Evolutionary conservation across 164 flowering plant species (phyloP).

Genomic region (Akebia trifoliata): DNA sequence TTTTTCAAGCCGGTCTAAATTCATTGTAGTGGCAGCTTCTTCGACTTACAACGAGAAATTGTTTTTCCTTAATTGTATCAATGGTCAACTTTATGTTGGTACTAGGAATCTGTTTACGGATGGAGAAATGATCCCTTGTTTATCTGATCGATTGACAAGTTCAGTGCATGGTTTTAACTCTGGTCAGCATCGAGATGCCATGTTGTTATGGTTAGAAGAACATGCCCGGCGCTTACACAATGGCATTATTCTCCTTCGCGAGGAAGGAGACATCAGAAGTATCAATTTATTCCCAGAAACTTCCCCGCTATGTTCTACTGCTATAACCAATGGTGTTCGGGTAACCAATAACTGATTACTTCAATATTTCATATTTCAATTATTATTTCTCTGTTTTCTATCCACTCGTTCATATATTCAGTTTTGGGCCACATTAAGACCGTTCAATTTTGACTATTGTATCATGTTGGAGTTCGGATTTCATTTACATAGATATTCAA

Average conservation of each 20-base stretch:
- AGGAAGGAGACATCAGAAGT: slow-evolving; percentile 29
- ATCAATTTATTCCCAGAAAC: slow-evolving; percentile 68
- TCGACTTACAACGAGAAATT: slow-evolving; percentile 40
- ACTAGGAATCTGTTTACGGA: slow-evolving; percentile 45
- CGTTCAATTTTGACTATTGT: not conserved
- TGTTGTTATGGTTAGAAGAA: slow-evolving; percentile 94
- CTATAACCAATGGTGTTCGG: slow-evolving; percentile 78
- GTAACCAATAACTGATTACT: slow-evolving; percentile 26
- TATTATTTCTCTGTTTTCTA: too few species aligned
- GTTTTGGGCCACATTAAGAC: too few species aligned
- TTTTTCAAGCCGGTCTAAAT: slow-evolving; percentile 33
- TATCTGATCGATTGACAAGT: slow-evolving; percentile 44
- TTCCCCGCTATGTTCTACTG: slow-evolving; percentile 63
- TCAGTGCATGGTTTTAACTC: slow-evolving; percentile 34
- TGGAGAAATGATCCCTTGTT: slow-evolving; percentile 87
- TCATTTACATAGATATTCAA: not conserved
- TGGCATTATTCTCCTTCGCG: slow-evolving; percentile 57
- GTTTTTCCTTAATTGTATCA: slow-evolving; percentile 67
- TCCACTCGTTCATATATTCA: too few species aligned
- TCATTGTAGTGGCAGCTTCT: slow-evolving; percentile 65
- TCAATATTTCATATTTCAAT: too few species aligned
- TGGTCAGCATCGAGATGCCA: slow-evolving; percentile 59
- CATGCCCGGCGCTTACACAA: slow-evolving; percentile 65
- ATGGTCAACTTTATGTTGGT: slow-evolving; percentile 77
- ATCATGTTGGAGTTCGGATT: not conserved